These are phyloP conservation scores for Trametes cingulata DNA, from an alignment of 768 basidiomycete species.

Conservation along the genomic window DNA sequence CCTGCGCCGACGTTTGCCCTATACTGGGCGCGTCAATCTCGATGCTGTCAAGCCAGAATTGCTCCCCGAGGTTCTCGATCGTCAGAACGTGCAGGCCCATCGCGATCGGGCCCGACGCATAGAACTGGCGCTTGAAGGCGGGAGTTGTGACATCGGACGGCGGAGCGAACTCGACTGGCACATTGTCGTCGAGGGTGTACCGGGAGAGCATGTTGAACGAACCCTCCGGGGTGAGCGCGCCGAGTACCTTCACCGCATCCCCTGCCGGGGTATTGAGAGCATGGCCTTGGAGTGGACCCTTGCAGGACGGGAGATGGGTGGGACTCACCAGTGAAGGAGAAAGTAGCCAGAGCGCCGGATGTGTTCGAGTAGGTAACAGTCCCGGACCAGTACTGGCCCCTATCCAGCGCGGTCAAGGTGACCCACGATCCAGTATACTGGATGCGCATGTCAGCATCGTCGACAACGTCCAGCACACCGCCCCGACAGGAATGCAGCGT, in stretches of 20 bases:
- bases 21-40: not conserved
- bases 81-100: not conserved
- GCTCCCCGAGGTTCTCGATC: constrained; percentile 6
- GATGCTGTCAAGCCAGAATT: constrained; percentile 12
- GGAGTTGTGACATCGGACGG: not conserved
- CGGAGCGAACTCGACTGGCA: not conserved
- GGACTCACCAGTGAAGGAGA: not conserved
- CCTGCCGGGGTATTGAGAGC: too few relatives aligned
- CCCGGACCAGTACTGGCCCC: not conserved
- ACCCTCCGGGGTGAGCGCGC: not conserved
- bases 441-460: not conserved
- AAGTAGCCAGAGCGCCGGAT: not conserved
- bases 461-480: not conserved
- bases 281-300: too few relatives aligned
- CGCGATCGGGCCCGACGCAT: not conserved
- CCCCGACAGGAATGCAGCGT: too few relatives aligned
- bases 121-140: not conserved
- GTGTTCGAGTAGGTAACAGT: not conserved
- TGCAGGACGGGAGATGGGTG: too few relatives aligned
- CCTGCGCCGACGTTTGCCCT: not conserved
- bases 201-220: not conserved
- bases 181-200: not conserved
- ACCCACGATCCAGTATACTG: not conserved
- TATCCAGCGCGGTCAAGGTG: not conserved
- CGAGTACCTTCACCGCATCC: not conserved